phyloP scores from a whole-genome alignment of 345 rosid genomes.

The Citrus cavaleriei region DNA sequence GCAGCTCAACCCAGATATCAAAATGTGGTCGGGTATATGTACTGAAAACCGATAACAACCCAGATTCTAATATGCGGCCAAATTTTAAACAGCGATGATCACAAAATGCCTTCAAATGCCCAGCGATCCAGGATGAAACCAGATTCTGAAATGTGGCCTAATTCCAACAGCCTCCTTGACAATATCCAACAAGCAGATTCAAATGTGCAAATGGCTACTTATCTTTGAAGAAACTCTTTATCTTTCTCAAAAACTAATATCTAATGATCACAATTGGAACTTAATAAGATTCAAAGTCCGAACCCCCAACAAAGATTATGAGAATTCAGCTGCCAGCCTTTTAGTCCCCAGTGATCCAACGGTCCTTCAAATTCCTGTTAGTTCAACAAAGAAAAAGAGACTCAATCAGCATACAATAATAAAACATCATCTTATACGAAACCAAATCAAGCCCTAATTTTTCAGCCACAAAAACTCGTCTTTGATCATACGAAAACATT shows the following conservation, averaged over 20 bases:
- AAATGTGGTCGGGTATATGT: not conserved
- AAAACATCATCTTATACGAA: not conserved
- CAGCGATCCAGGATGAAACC: not conserved
- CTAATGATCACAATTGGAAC: constrained; percentile 4
- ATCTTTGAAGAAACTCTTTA: not conserved
- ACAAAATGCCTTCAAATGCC: not conserved
- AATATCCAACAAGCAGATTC: not conserved
- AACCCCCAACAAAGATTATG: not conserved
- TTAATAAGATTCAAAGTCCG: not conserved
- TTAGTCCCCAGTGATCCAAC: constrained; percentile 22
- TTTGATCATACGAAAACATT: not conserved
- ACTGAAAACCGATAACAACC: not conserved
- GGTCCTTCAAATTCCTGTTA: not conserved
- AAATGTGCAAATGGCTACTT: not conserved
- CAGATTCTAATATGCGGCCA: not conserved
- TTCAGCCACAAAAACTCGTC: not conserved
- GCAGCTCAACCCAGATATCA: not conserved
- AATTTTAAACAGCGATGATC: not conserved
- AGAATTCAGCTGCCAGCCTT: not conserved
- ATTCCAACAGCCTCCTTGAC: not conserved
- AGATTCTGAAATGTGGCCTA: not conserved
- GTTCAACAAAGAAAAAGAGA: not conserved
- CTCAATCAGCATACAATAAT: not conserved
- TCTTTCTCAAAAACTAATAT: not conserved
- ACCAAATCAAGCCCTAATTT: not conserved